Evolutionary conservation across 176 grass and related monocot species (phyloP).

Genomic region (Paspalum vaginatum): DNA sequence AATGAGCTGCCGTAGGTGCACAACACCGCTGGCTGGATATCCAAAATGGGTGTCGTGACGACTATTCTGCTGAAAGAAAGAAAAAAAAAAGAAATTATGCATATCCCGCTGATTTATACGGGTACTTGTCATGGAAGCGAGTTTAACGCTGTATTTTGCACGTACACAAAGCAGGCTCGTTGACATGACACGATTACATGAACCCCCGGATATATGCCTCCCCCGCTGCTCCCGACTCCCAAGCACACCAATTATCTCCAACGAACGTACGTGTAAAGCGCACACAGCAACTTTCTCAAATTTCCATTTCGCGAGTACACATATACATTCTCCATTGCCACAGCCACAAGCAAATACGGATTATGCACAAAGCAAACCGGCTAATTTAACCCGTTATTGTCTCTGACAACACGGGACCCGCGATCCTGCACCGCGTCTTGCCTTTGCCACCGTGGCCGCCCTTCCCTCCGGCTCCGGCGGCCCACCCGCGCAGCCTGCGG

Average conservation of each 20-base stretch:
- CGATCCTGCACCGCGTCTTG: conserved; percentile 27
- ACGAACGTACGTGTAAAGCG: neutral
- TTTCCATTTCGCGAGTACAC: too few relatives aligned
- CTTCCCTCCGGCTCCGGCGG: conserved; percentile 43
- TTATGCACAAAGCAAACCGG: neutral
- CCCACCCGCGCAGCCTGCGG: conserved; percentile 74
- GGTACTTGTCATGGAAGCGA: too few relatives aligned
- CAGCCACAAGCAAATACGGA: neutral
- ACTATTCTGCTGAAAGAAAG: too few relatives aligned
- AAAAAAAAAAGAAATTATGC: too few relatives aligned
- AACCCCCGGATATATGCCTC: neutral
- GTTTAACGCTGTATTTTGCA: too few relatives aligned
- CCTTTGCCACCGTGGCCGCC: neutral
- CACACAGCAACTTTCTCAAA: too few relatives aligned
- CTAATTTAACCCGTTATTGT: neutral
- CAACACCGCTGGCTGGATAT: too few relatives aligned
- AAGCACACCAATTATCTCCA: neutral
- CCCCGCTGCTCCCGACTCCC: neutral
- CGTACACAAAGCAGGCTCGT: too few relatives aligned
- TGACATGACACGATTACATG: too few relatives aligned
- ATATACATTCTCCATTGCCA: neutral
- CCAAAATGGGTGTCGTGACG: too few relatives aligned
- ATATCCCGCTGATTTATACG: too few relatives aligned
- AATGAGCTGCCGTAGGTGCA: too few relatives aligned
- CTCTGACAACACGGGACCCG: conserved; percentile 6